Evolutionary conservation across 2,329 filamentous ascomycete genomes (phyloP).

Genomic region (Apiospora sp.): DNA sequence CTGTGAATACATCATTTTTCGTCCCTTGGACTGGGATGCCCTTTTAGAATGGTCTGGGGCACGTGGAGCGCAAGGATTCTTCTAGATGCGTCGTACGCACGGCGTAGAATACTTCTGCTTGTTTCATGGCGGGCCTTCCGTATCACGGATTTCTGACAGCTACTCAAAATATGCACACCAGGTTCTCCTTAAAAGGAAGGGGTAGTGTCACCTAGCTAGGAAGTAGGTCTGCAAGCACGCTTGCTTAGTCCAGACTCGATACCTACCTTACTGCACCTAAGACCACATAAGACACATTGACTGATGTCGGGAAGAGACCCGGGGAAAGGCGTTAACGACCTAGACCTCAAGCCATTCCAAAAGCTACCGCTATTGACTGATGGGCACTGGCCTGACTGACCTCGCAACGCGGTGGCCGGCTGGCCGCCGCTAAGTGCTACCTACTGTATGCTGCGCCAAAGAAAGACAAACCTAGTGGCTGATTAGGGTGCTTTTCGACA

Average conservation of each 20-base stretch:
- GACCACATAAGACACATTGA: not conserved
- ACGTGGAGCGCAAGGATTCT: slow-evolving; percentile 17
- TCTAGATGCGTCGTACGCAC: slow-evolving; percentile 12
- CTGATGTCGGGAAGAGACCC: not conserved
- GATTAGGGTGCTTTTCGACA: not conserved
- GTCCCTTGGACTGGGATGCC: not conserved
- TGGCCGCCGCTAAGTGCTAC: not conserved
- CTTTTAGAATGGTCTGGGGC: not conserved
- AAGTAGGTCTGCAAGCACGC: not conserved
- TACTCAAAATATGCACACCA: not conserved
- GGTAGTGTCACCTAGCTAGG: not conserved
- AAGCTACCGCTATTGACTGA: not conserved
- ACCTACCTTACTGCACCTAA: not conserved
- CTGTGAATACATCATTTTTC: not conserved
- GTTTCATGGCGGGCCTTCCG: not conserved
- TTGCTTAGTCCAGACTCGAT: not conserved
- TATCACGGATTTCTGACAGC: not conserved
- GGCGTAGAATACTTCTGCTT: not conserved
- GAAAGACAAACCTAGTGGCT: not conserved
- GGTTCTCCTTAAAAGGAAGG: not conserved
- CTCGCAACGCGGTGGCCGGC: not conserved
- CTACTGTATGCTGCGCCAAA: not conserved
- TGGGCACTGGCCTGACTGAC: not conserved
- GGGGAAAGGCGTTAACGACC: not conserved
- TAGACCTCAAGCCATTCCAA: not conserved